Evolutionary conservation across 768 basidiomycete genomes (phyloP).

Genomic region (Lentinula boryana): DNA sequence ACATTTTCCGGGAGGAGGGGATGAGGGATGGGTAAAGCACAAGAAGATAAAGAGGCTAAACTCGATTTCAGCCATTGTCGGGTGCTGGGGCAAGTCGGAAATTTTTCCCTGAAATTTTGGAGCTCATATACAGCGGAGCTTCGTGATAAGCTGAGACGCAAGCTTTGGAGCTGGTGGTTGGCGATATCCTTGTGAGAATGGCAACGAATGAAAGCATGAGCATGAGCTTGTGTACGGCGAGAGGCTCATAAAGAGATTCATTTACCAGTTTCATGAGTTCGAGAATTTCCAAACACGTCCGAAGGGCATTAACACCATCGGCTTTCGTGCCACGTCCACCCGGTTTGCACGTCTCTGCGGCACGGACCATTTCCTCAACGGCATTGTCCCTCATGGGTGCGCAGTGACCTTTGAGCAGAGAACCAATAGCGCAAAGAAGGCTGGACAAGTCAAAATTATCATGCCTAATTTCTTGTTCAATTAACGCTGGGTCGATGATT

Average conservation of each 20-base stretch:
- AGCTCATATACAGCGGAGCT: constrained; percentile 78
- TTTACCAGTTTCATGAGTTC: constrained; percentile 91
- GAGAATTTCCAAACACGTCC: constrained; percentile 83
- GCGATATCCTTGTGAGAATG: constrained; percentile 72
- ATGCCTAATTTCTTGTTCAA: constrained; percentile 76
- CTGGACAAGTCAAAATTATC: constrained; percentile 74
- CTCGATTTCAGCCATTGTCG: constrained; percentile 61
- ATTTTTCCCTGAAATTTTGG: constrained; percentile 54
- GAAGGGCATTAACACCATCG: constrained; percentile 67
- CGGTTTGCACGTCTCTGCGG: constrained; percentile 54
- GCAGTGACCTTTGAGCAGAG: constrained; percentile 83
- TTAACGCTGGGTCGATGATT: constrained; percentile 76
- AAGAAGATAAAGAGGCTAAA: constrained; percentile 34
- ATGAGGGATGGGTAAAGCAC: constrained; percentile 32
- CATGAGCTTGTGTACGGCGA: constrained; percentile 14
- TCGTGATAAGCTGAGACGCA: constrained; percentile 85
- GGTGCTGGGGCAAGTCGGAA: constrained; percentile 38
- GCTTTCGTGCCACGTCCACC: constrained; percentile 48
- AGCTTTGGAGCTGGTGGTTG: constrained; percentile 88
- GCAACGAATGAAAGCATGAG: constrained; percentile 9
- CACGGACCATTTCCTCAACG: constrained; percentile 77
- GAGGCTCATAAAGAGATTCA: constrained; percentile 7
- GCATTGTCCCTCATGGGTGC: constrained; percentile 88
- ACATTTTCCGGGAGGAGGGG: constrained; percentile 34
- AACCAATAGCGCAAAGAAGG: constrained; percentile 73